Conservation (phyloP, 495 filamentous ascomycete genomes). For the Hypoxylon lienhwacheense region DNA sequence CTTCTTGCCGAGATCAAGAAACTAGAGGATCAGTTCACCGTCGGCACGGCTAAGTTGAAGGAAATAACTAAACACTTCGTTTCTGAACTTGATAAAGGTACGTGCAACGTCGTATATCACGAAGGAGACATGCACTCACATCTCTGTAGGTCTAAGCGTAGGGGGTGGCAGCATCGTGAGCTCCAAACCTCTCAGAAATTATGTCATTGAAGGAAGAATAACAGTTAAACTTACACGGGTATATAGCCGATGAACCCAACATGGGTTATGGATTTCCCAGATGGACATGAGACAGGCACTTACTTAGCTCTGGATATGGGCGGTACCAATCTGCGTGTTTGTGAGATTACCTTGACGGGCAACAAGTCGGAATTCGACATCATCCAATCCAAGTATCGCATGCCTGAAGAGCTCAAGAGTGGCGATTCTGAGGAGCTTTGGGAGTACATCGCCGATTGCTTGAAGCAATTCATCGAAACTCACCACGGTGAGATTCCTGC, state of each 20-base stretch:
- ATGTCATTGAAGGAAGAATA: constrained; percentile 20
- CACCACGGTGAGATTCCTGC: constrained; percentile 73
- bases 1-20: constrained; percentile 80
- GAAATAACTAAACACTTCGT: constrained; percentile 86
- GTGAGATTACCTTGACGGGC: constrained; percentile 88
- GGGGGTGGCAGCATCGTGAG: constrained; percentile 93
- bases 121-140: constrained; percentile 13
- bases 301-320: constrained; percentile 97
- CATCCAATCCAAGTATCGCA: constrained; percentile 96
- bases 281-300: constrained; percentile 85
- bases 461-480: constrained; percentile 92
- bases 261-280: constrained; percentile 94
- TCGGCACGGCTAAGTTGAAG: constrained; percentile 80
- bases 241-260: constrained; percentile 96
- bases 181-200: constrained; percentile 17
- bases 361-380: constrained; percentile 97
- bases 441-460: constrained; percentile 96
- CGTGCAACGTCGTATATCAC: constrained; percentile 26
- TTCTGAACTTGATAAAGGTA: constrained; percentile 84
- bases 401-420: constrained; percentile 93
- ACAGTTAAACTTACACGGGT: constrained; percentile 17
- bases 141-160: constrained; percentile 67
- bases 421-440: constrained; percentile 91
- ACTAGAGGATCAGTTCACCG: constrained; percentile 83
- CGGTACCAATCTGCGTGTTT: constrained; percentile 96